Percentiles rank a stretch among this genome's conserved stretches.
phyloP scores from a whole-genome alignment of 2,329 filamentous ascomycete species.

The Aspergillus ochraceoroseus region DNA sequence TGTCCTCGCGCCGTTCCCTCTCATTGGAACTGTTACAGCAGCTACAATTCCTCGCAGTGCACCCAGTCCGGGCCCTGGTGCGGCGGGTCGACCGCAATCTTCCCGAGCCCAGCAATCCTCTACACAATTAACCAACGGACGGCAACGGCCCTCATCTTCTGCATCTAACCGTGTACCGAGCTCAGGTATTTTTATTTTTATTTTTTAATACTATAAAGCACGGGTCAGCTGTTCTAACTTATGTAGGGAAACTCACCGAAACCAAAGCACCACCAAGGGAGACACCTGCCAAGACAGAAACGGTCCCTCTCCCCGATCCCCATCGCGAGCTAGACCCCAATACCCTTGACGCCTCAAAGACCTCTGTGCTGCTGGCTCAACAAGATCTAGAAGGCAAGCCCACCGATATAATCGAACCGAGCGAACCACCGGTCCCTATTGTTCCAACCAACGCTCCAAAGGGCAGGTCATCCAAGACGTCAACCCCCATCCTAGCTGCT shows the following conservation, averaged over 20 bases:
- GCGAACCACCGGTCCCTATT: constrained; percentile 25
- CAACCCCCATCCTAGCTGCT: constrained; percentile 39
- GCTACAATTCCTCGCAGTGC: constrained; percentile 56
- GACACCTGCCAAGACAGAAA: constrained; percentile 28
- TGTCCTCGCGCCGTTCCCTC: constrained; percentile 68
- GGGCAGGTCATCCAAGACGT: constrained; percentile 40
- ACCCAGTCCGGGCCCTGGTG: constrained; percentile 57
- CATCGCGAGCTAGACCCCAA: constrained; percentile 31
- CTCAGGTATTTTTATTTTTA: constrained; percentile 40
- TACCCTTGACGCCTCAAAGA: constrained; percentile 17
- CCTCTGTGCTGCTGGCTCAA: constrained; percentile 22
- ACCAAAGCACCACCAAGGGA: constrained; percentile 53
- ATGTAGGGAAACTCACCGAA: constrained; percentile 43
- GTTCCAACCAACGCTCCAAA: constrained; percentile 23
- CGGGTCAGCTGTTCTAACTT: too few species aligned
- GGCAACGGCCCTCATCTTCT: constrained; percentile 57
- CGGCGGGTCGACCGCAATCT: constrained; percentile 58
- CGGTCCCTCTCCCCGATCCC: constrained; percentile 27
- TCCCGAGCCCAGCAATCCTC: constrained; percentile 73
- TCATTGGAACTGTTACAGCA: constrained; percentile 62
- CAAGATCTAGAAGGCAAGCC: constrained; percentile 36
- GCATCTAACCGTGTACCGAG: constrained; percentile 57
- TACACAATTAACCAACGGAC: constrained; percentile 53
- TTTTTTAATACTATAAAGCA: neutral
- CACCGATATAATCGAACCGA: constrained; percentile 33